Percentiles rank a stretch among this genome's conserved stretches.
phyloP scores from a whole-genome alignment of 257 asterid species.

The Datura wrightii region DNA sequence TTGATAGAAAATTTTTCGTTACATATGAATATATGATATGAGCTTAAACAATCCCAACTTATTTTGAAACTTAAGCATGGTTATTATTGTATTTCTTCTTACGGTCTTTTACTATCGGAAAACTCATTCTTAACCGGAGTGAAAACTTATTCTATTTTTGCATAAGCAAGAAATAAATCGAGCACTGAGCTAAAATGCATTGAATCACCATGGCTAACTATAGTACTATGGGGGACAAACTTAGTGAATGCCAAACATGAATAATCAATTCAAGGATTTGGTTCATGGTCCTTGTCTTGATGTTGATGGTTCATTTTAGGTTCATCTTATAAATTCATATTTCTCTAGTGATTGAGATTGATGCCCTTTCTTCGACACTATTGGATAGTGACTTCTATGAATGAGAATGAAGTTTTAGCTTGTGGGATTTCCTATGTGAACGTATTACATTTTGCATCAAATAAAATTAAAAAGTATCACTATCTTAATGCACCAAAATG shows the following conservation, averaged over 20 bases:
- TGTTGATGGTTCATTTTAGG: background rate
- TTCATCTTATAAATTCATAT: background rate
- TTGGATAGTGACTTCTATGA: background rate
- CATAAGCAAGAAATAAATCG: background rate
- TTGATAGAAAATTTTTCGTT: background rate
- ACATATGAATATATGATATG: too few relatives aligned
- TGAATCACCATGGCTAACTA: background rate
- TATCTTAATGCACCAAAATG: background rate
- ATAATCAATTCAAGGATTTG: background rate
- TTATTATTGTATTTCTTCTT: too few relatives aligned
- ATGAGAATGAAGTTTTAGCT: background rate
- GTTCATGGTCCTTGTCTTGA: background rate
- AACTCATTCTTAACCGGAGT: too few relatives aligned
- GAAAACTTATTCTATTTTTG: too few relatives aligned
- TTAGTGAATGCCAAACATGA: conserved; percentile 8
- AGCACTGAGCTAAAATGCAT: background rate
- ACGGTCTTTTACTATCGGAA: too few relatives aligned
- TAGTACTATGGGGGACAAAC: conserved; percentile 21
- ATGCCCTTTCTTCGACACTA: background rate
- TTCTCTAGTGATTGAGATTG: background rate
- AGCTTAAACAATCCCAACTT: too few relatives aligned
- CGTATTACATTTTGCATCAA: background rate
- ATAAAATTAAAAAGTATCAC: background rate
- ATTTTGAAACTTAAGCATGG: too few relatives aligned
- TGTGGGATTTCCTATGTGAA: background rate